These are phyloP conservation scores for Penicillium sp. DNA, from an alignment of 2,329 filamentous ascomycete species.

Conservation along the genomic window DNA sequence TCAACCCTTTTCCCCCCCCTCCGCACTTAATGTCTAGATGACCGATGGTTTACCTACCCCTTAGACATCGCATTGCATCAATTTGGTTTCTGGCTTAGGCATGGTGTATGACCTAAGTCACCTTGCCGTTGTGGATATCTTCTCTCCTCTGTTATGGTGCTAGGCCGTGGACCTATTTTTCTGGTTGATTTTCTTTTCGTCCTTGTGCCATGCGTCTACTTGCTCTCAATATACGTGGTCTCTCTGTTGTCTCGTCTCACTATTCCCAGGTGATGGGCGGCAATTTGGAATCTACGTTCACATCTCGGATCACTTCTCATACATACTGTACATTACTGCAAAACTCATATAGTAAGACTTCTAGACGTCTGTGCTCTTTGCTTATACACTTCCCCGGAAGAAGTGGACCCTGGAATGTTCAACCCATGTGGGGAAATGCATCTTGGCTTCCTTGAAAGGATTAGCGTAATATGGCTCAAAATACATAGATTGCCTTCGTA, in stretches of 20 bases:
- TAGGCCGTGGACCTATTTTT: neutral
- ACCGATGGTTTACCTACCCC: conserved; percentile 14
- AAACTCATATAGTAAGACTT: neutral
- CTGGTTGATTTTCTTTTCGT: neutral
- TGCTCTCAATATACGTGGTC: conserved; percentile 1
- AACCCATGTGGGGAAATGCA: neutral
- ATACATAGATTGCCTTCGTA: neutral
- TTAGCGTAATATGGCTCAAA: conserved; percentile 1
- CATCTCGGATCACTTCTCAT: neutral
- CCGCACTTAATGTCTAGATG: conserved; percentile 18
- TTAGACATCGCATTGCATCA: conserved; percentile 23
- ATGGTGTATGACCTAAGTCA: conserved; percentile 3
- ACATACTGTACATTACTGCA: neutral
- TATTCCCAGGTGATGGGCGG: neutral
- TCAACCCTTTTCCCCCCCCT: neutral
- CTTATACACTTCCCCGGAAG: neutral
- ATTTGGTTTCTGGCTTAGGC: conserved; percentile 17
- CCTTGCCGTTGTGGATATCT: conserved; percentile 9
- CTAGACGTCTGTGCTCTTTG: neutral
- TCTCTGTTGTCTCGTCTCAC: neutral
- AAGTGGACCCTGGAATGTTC: neutral
- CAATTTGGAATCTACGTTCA: neutral
- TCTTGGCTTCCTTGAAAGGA: conserved; percentile 14
- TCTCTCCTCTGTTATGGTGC: conserved; percentile 3
- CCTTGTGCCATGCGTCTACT: neutral